Evolutionary conservation across 1,284 basidiomycete species (phyloP), one percentile per base, ranked within the genome.

Genomic region (Melampsora abietis-canadensis): DNA sequence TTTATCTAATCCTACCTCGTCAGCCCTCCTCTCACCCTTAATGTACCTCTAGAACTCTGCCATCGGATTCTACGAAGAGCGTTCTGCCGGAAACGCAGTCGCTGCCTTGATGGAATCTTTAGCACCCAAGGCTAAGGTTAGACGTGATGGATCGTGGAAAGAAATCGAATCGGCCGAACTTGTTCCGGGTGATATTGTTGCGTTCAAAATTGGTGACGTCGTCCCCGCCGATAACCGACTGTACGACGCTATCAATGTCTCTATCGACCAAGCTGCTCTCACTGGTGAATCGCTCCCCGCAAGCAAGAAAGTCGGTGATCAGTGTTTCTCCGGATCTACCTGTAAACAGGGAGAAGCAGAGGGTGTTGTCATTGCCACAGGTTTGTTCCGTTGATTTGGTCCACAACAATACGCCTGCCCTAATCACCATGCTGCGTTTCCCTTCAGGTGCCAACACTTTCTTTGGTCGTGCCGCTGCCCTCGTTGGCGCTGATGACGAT

Each of bases 101-200:
- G 96, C 95, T 86, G 94, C 94, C 14, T 91, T 98, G 79, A 98
- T 97, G 94, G 94, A 97, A 82, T 97, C 94, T 19, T 90, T 98
- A 78, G 94, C 95, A 24, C 95, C 94, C 83, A 97, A 97, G 85
- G 94, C 94, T 48, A 90, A 89, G 83, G 91, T 91, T 81, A 91
- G 88, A 84, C 93, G 94, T 78, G 86, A 87, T 78, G 91, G 91
- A 77, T 80, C 80, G 47, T 96, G 93, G 93, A 82, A 83, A 47
- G 94, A 97, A 83, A 90, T 96, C 79, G 94, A 97, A 44, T 68
- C 66, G 2, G 78, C 92, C 60, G 87, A 86, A 64, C 88, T 97
- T 76, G 93, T 96, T 64, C 93, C 94, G 74, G 93, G 94, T 82
- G 94, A 97, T 80, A 90, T 96, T 86, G 84, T 97, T 78, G 86